Evolutionary conservation across 2,329 filamentous ascomycete species (phyloP).

Genomic region (Ophiostoma angusticollis): DNA sequence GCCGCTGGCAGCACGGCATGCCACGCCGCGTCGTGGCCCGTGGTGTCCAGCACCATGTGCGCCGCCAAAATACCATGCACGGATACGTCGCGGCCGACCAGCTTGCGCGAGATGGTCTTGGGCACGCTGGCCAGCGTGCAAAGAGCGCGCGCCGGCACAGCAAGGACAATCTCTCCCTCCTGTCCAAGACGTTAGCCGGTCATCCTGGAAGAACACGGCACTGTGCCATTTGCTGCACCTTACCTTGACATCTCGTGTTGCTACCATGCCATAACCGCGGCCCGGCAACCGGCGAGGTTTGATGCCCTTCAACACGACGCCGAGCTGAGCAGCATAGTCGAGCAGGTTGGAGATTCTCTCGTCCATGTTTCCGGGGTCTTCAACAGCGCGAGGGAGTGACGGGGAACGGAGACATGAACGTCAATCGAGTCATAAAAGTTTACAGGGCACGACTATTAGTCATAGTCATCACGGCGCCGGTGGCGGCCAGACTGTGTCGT

Average conservation of each 20-base stretch:
- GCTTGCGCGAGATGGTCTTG: constrained; percentile 33
- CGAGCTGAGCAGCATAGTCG: constrained; percentile 50
- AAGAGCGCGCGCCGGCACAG: constrained; percentile 50
- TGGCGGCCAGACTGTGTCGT: no score
- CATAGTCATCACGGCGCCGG: no score
- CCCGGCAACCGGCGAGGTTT: constrained; percentile 54
- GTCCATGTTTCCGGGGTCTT: constrained; percentile 4
- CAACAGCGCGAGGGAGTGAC: neutral
- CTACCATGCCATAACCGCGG: constrained; percentile 66
- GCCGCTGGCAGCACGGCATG: constrained; percentile 52
- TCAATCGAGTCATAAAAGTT: no score
- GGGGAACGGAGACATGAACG: neutral
- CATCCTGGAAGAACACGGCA: no score
- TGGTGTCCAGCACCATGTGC: constrained; percentile 44
- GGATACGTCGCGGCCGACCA: constrained; percentile 42
- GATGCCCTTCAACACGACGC: constrained; percentile 56
- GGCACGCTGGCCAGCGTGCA: constrained; percentile 51
- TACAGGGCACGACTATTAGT: no score
- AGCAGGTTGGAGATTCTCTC: constrained; percentile 10
- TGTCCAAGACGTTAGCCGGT: no score
- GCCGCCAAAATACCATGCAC: constrained; percentile 64
- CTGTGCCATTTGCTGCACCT: no score
- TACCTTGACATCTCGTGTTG: constrained; percentile 54
- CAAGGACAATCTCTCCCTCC: constrained; percentile 43
- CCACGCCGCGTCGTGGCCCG: constrained; percentile 43